Evolutionary conservation across 1,284 basidiomycete genomes (phyloP).

Genomic region (Sporisorium graminicola): DNA sequence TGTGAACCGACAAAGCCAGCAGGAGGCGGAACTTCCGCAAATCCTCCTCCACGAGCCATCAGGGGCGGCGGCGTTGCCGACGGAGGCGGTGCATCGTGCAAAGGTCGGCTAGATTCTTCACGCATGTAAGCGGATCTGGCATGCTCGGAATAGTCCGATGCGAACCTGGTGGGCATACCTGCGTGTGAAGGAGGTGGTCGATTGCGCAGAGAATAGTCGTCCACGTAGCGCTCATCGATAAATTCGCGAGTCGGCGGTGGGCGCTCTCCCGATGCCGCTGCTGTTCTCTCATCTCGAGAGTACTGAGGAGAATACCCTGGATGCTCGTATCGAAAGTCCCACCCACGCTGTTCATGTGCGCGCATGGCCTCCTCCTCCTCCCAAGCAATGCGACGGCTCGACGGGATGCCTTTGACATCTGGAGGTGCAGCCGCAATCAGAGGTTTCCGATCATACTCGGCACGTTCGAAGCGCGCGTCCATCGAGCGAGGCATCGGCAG

Average conservation of each 20-base stretch:
- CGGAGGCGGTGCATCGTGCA: conserved; percentile 9
- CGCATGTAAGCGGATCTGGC: conserved; percentile 12
- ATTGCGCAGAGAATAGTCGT: conserved; percentile 17
- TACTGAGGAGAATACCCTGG: conserved; percentile 6
- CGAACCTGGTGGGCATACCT: conserved; percentile 7
- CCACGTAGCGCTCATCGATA: conserved; percentile 9
- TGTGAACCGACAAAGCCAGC: conserved; percentile 2
- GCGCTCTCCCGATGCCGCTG: not conserved
- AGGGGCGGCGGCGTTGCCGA: conserved; percentile 12
- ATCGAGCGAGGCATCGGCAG: conserved; percentile 26
- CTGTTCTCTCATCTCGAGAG: conserved; percentile 8
- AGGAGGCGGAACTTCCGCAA: conserved; percentile 1
- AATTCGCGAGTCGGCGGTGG: conserved; percentile 12
- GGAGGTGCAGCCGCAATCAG: conserved; percentile 1
- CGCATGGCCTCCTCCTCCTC: conserved; percentile 30
- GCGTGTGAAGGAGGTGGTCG: conserved; percentile 11
- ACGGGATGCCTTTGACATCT: not conserved
- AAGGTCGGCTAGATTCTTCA: conserved; percentile 18
- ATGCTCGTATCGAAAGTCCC: conserved; percentile 18
- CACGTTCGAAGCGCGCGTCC: conserved; percentile 27
- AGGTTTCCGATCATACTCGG: conserved; percentile 21
- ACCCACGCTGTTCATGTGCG: conserved; percentile 11
- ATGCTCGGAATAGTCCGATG: conserved; percentile 19
- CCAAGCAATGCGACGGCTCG: conserved; percentile 8
- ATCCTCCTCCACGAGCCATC: not conserved